Conservation (phyloP, 179 eudicot species). For the Patellifolia procumbens region DNA sequence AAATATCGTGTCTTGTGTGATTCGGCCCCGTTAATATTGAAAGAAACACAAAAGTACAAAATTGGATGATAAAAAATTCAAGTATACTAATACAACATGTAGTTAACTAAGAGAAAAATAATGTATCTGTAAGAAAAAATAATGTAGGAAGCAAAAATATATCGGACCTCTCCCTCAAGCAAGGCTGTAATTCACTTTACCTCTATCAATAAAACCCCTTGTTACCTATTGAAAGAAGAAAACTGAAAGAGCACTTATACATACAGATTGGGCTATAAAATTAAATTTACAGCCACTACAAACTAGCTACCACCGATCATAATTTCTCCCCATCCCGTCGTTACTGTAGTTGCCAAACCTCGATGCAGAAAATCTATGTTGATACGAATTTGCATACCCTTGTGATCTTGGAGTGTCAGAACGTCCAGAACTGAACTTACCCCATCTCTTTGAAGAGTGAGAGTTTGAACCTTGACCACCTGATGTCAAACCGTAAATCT, state of each 20-base stretch:
- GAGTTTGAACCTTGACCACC: slow-evolving; percentile 46
- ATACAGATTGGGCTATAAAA: background rate
- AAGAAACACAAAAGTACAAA: background rate
- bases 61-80: background rate
- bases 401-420: slow-evolving; percentile 42
- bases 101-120: background rate
- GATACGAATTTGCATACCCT: slow-evolving; percentile 38
- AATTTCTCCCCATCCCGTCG: slow-evolving; percentile 46
- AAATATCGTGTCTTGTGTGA: no score
- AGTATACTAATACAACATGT: background rate
- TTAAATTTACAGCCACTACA: slow-evolving; percentile 16
- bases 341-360: slow-evolving; percentile 53
- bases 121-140: background rate
- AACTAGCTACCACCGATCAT: slow-evolving; percentile 56
- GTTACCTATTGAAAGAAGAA: slow-evolving; percentile 4
- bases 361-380: slow-evolving; percentile 49
- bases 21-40: background rate
- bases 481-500: slow-evolving; percentile 31
- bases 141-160: background rate
- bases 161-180: background rate
- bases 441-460: slow-evolving; percentile 32
- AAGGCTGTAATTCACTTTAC: background rate
- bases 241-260: slow-evolving; percentile 4
- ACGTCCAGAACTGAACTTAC: slow-evolving; percentile 35
- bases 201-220: background rate